These are phyloP conservation scores for Talaromyces verruculosus DNA, from an alignment of 2,329 filamentous ascomycete genomes.

Conservation along the genomic window DNA sequence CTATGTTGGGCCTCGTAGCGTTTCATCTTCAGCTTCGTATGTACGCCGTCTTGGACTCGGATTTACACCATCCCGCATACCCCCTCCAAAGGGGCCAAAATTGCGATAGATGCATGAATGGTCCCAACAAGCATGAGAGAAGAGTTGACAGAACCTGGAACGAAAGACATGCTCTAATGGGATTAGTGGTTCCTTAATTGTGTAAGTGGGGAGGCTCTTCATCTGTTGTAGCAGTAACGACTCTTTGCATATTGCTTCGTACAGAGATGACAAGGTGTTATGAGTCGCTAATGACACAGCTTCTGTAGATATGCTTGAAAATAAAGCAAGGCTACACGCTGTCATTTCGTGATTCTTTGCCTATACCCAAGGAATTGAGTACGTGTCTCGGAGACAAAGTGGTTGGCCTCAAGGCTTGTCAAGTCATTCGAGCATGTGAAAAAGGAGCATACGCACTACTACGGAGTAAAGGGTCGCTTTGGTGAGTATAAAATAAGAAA, in stretches of 20 bases:
- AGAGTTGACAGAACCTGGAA: background rate
- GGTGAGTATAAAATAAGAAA: background rate
- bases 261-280: background rate
- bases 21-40: constrained; percentile 13
- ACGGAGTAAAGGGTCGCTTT: no score
- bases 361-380: background rate
- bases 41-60: constrained; percentile 2
- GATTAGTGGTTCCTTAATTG: background rate
- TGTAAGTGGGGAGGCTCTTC: constrained; percentile 1
- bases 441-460: background rate
- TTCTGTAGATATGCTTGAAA: background rate
- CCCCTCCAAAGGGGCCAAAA: background rate
- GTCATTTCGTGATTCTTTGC: no score
- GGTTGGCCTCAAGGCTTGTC: background rate
- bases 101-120: background rate
- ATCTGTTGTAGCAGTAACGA: background rate
- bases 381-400: background rate
- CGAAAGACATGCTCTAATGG: background rate
- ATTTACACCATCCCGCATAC: background rate
- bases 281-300: background rate
- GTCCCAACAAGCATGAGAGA: background rate
- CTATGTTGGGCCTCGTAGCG: background rate
- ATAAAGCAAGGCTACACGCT: background rate
- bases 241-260: background rate
- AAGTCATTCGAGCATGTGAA: no score